Base-by-base conservation (phyloP, 1,139 yeast species). In the Hyphopichia burtonii region DNA sequence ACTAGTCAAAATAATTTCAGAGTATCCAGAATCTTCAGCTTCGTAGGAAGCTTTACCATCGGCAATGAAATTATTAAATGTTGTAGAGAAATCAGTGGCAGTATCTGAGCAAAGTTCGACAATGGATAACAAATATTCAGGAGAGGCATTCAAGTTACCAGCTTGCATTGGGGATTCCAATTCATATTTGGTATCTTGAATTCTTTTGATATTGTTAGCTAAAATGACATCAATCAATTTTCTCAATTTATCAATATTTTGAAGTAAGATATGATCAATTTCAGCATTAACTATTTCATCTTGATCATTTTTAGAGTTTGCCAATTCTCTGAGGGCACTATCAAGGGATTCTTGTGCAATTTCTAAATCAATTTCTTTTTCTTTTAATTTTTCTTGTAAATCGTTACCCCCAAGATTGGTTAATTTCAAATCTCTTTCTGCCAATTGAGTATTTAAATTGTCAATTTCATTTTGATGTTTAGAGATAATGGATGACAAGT, bases 271-370 rank as follows among this genome's bases (percentile, higher is more conserved):
- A 39, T 70, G 71, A 52, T 81, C 86, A 49, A 82, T 78, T 54
- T 81, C 82, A 25, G 80, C 83, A 51, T 78, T 78, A 28, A 78
- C 69, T 11, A 81, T 75, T 34, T 73, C 71, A 42, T 79, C 83
- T 45, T 72, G 74, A 37, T 77, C 80, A 39, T 73, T 66, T 52
- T 79, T 84, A 31, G 82, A 65, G 20, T 75, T 74, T 1, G 83
- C 81, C 42, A 83, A 63, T 53, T 82, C 85, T 39, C 66, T 66
- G 40, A 87, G 69, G 1, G 94, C 87, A 47, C 80, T 80, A 48
- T 86, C 95, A 76, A 87, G 79, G 1, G 89, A 82, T 59, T 85
- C 91, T 53, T 83, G 89, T 31, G 86, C 77, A 48, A 87, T 85
- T 58, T 86, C 95, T 43, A 87, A 66, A 56, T 88, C 96, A 43